These are phyloP conservation scores for Trypanosoma lewisi DNA, from an alignment of 208 protist genomes.

Conservation along the genomic window DNA sequence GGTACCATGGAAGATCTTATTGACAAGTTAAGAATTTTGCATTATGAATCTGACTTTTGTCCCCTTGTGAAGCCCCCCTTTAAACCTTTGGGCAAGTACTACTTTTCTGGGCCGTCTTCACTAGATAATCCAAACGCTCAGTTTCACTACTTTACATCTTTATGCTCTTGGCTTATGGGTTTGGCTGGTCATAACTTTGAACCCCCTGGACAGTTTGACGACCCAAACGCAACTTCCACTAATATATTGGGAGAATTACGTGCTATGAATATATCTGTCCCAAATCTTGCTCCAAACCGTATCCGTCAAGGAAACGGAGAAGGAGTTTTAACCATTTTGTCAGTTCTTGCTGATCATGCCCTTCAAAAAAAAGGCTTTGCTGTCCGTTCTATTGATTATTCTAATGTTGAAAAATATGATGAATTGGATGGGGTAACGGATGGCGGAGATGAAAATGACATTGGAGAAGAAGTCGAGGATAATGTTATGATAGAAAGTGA, in stretches of 20 bases:
- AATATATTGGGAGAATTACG: constrained; percentile 81
- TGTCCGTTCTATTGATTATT: constrained; percentile 76
- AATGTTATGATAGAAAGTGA: constrained; percentile 87
- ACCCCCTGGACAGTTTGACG: constrained; percentile 85
- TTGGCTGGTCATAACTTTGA: constrained; percentile 69
- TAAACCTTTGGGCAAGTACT: constrained; percentile 72
- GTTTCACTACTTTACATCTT: constrained; percentile 90
- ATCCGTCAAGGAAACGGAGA: constrained; percentile 87
- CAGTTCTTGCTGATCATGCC: constrained; percentile 69
- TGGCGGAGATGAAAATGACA: constrained; percentile 59
- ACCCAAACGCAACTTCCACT: constrained; percentile 82
- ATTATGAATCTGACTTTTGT: constrained; percentile 85
- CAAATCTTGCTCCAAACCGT: constrained; percentile 78
- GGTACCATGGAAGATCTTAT: constrained; percentile 82
- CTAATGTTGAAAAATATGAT: constrained; percentile 73
- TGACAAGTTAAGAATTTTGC: constrained; percentile 79
- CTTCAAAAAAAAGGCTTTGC: constrained; percentile 55
- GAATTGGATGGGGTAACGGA: constrained; percentile 72
- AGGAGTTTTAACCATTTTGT: constrained; percentile 68
- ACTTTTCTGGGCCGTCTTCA: constrained; percentile 76
- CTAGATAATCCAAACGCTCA: constrained; percentile 87
- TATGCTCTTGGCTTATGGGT: constrained; percentile 87
- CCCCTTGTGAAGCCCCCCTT: constrained; percentile 71
- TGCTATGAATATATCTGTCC: constrained; percentile 64
- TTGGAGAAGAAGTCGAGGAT: constrained; percentile 71